Conservation (phyloP, 257 asterid genomes). For the Nicotiana sylvestris region DNA sequence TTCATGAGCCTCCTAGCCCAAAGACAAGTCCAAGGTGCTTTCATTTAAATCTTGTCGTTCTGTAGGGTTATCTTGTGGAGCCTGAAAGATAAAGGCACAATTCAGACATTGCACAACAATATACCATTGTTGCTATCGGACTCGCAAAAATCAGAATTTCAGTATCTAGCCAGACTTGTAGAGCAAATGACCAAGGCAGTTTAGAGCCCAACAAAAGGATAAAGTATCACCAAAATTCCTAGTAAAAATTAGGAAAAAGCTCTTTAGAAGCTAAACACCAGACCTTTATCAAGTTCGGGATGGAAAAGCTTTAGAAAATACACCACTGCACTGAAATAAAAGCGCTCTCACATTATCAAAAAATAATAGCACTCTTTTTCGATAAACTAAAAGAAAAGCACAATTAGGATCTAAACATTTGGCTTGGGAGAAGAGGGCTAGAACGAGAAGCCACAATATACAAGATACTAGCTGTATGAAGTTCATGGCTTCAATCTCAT, state of each 20-base stretch:
- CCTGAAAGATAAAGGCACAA: slow-evolving; percentile 29
- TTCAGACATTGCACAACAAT: not conserved
- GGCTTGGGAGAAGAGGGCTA: not conserved
- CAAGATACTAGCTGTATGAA: not conserved
- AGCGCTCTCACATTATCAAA: not conserved
- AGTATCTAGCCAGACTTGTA: not conserved
- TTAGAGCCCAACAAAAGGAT: not conserved
- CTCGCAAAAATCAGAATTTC: not conserved
- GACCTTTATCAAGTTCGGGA: not conserved
- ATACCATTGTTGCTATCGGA: not conserved
- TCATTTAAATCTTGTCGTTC: slow-evolving; percentile 69
- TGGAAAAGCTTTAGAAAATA: not conserved
- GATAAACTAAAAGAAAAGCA: not conserved
- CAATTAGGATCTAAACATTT: not conserved
- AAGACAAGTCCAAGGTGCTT: slow-evolving; percentile 66
- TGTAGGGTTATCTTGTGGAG: slow-evolving; percentile 21
- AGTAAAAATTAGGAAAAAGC: not conserved
- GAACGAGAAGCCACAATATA: not conserved
- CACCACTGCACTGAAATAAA: not conserved
- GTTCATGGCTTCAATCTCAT: not conserved
- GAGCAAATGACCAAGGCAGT: not conserved
- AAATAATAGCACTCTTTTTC: no score
- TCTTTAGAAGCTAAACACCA: not conserved
- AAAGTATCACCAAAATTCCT: not conserved
- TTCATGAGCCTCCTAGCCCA: slow-evolving; percentile 47